Evolutionary conservation across 495 filamentous ascomycete genomes (phyloP).

Genomic region (Neurospora sublineolata): DNA sequence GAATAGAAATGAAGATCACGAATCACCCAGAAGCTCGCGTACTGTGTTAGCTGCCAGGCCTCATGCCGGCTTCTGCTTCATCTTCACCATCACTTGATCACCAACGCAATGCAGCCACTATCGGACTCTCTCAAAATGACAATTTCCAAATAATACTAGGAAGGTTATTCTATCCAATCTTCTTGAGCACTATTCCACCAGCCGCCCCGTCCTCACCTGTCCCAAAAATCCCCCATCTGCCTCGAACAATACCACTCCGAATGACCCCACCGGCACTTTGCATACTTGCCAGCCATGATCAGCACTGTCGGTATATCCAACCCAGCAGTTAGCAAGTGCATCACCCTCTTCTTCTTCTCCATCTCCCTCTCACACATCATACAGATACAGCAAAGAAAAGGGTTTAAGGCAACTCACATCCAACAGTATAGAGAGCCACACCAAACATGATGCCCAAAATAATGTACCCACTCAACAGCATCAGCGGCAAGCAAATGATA

Average conservation of each 20-base stretch:
- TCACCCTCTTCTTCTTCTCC: too few species aligned
- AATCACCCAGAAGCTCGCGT: background rate
- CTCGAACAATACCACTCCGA: background rate
- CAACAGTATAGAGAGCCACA: background rate
- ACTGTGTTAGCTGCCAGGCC: background rate
- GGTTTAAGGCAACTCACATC: background rate
- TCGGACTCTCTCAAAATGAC: background rate
- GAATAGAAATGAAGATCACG: background rate
- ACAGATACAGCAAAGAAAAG: background rate
- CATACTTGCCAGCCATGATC: background rate
- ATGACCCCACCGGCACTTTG: background rate
- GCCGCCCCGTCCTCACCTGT: background rate
- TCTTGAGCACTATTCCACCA: background rate
- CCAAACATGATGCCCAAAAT: background rate
- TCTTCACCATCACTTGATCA: background rate
- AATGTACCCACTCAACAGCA: background rate
- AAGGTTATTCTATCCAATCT: too few species aligned
- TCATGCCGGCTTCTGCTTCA: background rate
- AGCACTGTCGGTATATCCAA: background rate
- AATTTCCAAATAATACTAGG: too few species aligned
- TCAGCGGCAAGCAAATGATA: background rate
- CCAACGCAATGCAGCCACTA: background rate
- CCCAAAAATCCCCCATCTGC: background rate
- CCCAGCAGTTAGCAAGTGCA: background rate
- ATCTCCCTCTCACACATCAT: too few species aligned